phyloP scores from a whole-genome alignment of 2,329 filamentous ascomycete species.

The Geosmithia morbida region DNA sequence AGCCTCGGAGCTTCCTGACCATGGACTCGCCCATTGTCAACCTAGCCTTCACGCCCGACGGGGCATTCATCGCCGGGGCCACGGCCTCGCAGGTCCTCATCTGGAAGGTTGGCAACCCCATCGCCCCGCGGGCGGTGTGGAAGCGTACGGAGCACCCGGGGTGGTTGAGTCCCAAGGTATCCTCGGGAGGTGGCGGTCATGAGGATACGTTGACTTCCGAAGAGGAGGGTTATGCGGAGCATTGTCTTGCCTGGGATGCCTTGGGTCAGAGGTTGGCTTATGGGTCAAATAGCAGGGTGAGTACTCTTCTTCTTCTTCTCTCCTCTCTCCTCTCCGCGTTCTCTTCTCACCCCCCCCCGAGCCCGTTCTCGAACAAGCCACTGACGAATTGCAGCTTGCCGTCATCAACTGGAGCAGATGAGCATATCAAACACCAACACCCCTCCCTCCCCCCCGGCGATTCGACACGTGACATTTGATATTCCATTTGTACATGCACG shows the following conservation, averaged over 20 bases:
- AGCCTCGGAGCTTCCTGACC: slow-evolving; percentile 43
- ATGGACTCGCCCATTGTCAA: slow-evolving; percentile 44
- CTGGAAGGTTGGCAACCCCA: slow-evolving; percentile 48
- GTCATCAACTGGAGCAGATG: slow-evolving; percentile 35
- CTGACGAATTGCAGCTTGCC: slow-evolving; percentile 21
- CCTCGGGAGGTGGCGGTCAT: slow-evolving; percentile 13
- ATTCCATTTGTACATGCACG: not conserved
- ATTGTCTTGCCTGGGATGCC: slow-evolving; percentile 48
- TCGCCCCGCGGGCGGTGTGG: slow-evolving; percentile 46
- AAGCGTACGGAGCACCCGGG: slow-evolving; percentile 37
- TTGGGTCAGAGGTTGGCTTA: slow-evolving; percentile 48
- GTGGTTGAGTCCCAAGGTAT: slow-evolving; percentile 43
- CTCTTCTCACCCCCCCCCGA: no score
- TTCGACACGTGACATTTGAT: not conserved
- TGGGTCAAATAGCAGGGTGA: slow-evolving; percentile 46
- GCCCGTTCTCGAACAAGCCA: no score
- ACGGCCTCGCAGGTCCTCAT: slow-evolving; percentile 44
- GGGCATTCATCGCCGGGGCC: slow-evolving; percentile 46
- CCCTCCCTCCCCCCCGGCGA: no score
- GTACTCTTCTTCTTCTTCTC: slow-evolving; percentile 11
- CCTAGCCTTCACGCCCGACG: slow-evolving; percentile 48
- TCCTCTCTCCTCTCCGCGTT: not conserved
- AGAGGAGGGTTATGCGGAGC: slow-evolving; percentile 37
- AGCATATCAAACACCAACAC: slow-evolving; percentile 1
- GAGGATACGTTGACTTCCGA: no score